phyloP scores from a whole-genome alignment of 352 stramenopile genomes.

The Pythium chondricola region DNA sequence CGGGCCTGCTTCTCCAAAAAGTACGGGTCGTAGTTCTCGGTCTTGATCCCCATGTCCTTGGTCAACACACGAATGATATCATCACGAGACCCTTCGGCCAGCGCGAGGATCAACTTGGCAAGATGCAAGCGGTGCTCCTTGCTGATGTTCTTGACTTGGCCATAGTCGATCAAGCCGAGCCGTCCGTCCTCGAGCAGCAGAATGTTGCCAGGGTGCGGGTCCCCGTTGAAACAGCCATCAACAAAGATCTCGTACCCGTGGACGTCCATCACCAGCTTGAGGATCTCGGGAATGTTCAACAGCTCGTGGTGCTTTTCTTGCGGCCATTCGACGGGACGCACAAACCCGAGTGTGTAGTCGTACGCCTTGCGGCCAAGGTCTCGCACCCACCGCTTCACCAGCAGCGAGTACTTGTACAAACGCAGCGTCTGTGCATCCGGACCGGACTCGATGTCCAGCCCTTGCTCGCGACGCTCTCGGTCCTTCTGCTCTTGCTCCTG shows the following conservation, averaged over 20 bases:
- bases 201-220: constrained; percentile 90
- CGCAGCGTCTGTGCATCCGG: constrained; percentile 51
- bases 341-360: constrained; percentile 84
- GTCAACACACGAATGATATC: constrained; percentile 75
- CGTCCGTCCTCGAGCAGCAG: constrained; percentile 85
- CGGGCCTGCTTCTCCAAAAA: constrained; percentile 79
- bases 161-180: constrained; percentile 90
- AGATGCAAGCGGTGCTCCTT: constrained; percentile 59
- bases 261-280: constrained; percentile 85
- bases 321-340: constrained; percentile 44
- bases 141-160: constrained; percentile 86
- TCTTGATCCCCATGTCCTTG: constrained; percentile 69
- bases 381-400: constrained; percentile 30
- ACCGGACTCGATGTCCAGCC: constrained; percentile 70
- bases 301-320: constrained; percentile 41
- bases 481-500: constrained; percentile 69
- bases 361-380: constrained; percentile 45
- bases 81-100: constrained; percentile 62
- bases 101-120: constrained; percentile 78
- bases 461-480: constrained; percentile 45
- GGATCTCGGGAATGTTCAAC: constrained; percentile 75
- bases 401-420: constrained; percentile 43
- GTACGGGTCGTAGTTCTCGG: constrained; percentile 73
- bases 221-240: constrained; percentile 89
- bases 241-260: constrained; percentile 92